phyloP scores from a whole-genome alignment of 2,329 filamentous ascomycete species.

The Epichloe bromicola region DNA sequence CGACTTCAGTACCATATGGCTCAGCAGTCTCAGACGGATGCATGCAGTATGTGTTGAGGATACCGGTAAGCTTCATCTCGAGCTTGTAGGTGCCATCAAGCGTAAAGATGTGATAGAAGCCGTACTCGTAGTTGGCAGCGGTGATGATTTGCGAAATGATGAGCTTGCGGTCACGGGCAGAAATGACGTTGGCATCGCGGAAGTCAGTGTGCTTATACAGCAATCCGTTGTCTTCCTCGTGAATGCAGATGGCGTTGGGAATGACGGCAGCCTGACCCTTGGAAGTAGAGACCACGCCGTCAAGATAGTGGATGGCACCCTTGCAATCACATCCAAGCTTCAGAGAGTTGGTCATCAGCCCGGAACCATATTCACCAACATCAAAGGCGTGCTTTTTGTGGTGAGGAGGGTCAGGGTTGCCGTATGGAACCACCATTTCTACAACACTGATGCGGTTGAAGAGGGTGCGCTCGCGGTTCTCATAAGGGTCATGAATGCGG shows the following conservation, averaged over 20 bases:
- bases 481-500: constrained; percentile 41
- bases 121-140: constrained; percentile 52
- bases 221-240: constrained; percentile 38
- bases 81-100: constrained; percentile 53
- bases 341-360: constrained; percentile 54
- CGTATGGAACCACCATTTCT: constrained; percentile 63
- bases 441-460: constrained; percentile 55
- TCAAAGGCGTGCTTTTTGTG: constrained; percentile 62
- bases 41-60: constrained; percentile 31
- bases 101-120: constrained; percentile 25
- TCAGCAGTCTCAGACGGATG: constrained; percentile 18
- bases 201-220: constrained; percentile 54
- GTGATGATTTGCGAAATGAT: constrained; percentile 54
- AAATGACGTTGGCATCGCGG: constrained; percentile 41
- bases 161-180: constrained; percentile 44
- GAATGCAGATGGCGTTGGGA: constrained; percentile 34
- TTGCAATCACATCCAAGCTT: constrained; percentile 49
- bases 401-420: constrained; percentile 48
- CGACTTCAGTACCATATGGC: constrained; percentile 50
- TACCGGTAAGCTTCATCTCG: constrained; percentile 41
- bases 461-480: constrained; percentile 36
- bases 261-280: constrained; percentile 51
- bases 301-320: constrained; percentile 38
- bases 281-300: constrained; percentile 22
- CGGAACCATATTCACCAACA: constrained; percentile 53